Conservation (phyloP, 2,329 filamentous ascomycete genomes). For the Cladosporium halotolerans region DNA sequence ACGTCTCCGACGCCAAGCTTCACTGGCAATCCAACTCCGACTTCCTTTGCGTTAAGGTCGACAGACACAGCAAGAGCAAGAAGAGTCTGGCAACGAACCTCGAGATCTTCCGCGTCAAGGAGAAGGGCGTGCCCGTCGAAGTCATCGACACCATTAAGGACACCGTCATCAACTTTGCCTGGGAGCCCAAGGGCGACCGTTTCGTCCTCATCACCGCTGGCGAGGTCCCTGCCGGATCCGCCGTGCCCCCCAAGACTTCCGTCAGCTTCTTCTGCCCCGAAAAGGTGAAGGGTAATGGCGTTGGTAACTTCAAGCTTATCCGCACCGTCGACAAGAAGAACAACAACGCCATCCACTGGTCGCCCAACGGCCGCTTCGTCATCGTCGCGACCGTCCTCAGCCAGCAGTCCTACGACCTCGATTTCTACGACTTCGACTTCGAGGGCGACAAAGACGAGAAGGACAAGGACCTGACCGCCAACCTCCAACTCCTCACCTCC, state of each 20-base stretch:
- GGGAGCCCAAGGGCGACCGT: constrained; percentile 96
- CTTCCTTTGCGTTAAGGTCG: constrained; percentile 97
- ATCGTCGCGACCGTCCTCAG: constrained; percentile 90
- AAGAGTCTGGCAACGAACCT: constrained; percentile 95
- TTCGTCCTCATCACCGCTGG: constrained; percentile 96
- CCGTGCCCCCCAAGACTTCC: constrained; percentile 85
- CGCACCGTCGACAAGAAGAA: constrained; percentile 98
- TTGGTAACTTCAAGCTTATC: constrained; percentile 94
- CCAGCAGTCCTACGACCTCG: constrained; percentile 87
- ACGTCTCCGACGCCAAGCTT: constrained; percentile 92
- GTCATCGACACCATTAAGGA: constrained; percentile 97
- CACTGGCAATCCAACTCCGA: constrained; percentile 96
- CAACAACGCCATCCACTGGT: constrained; percentile 99
- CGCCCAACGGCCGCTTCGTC: constrained; percentile 88
- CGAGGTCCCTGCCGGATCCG: constrained; percentile 70
- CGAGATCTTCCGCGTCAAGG: constrained; percentile 93
- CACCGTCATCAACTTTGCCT: constrained; percentile 98
- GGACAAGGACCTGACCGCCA: constrained; percentile 90
- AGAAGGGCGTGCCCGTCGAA: constrained; percentile 97
- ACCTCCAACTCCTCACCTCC: constrained; percentile 89
- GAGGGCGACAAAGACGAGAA: constrained; percentile 91
- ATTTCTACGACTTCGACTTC: constrained; percentile 97
- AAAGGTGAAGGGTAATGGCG: constrained; percentile 72
- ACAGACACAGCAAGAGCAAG: constrained; percentile 97
- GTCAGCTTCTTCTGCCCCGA: constrained; percentile 97